phyloP scores from a whole-genome alignment of 2,329 filamentous ascomycete species.

The Neophaeococcomyces aloes region DNA sequence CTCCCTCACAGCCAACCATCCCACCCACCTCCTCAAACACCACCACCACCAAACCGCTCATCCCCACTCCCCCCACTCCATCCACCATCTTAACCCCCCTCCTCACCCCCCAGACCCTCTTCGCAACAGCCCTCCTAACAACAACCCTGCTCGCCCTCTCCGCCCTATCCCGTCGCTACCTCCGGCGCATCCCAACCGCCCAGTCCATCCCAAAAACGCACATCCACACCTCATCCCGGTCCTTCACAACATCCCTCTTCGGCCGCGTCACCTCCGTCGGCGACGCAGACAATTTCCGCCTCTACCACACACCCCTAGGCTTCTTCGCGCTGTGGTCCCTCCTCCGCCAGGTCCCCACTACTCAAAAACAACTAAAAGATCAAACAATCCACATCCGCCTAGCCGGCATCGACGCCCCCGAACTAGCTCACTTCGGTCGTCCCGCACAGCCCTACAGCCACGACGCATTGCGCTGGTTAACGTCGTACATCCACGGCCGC shows the following conservation, averaged over 20 bases:
- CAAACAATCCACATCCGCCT: slow-evolving; percentile 81
- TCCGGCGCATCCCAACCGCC: slow-evolving; percentile 73
- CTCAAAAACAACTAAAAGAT: slow-evolving; percentile 58
- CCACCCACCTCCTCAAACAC: slow-evolving; percentile 3
- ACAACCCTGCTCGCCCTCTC: slow-evolving; percentile 17
- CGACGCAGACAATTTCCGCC: slow-evolving; percentile 88
- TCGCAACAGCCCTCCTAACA: slow-evolving; percentile 23
- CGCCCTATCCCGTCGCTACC: slow-evolving; percentile 39
- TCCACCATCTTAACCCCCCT: slow-evolving; percentile 13
- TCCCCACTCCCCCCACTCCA: neutral
- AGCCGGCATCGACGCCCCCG: slow-evolving; percentile 86
- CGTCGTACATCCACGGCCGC: slow-evolving; percentile 56
- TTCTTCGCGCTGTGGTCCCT: slow-evolving; percentile 83
- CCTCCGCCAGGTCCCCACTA: slow-evolving; percentile 62
- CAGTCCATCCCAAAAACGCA: slow-evolving; percentile 62
- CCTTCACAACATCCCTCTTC: slow-evolving; percentile 59
- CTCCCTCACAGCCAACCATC: slow-evolving; percentile 1
- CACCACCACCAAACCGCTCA: too few relatives aligned
- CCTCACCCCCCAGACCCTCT: slow-evolving; percentile 22
- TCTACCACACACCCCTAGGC: slow-evolving; percentile 93
- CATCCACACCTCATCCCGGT: slow-evolving; percentile 38
- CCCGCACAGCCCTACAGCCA: slow-evolving; percentile 72
- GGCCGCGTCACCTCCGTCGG: slow-evolving; percentile 87
- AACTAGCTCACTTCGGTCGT: slow-evolving; percentile 82
- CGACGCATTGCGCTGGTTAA: slow-evolving; percentile 77